Percentiles rank a stretch among this genome's conserved stretches.
These are phyloP conservation scores for Warburgia ugandensis DNA, from an alignment of 164 flowering plant species.

Conservation along the genomic window DNA sequence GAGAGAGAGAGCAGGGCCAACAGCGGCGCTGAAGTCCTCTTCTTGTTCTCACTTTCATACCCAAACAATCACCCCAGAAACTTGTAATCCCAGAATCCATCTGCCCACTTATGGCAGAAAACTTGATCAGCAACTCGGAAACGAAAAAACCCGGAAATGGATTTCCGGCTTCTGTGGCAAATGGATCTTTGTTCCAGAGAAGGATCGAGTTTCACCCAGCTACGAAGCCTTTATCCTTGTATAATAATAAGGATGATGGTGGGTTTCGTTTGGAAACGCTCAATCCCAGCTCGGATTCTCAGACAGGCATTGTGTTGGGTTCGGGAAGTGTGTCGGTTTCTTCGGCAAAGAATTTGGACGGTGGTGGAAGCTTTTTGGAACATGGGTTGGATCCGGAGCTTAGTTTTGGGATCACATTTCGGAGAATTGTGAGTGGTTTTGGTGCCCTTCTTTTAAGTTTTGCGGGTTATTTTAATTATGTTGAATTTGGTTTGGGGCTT, in stretches of 20 bases:
- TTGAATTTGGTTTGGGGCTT: neutral
- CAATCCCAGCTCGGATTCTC: constrained; percentile 35
- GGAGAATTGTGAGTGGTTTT: constrained; percentile 60
- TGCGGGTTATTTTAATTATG: neutral
- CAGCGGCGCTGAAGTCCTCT: no score
- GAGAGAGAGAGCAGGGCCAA: no score
- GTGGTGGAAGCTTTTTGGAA: constrained; percentile 24
- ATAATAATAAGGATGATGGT: constrained; percentile 13
- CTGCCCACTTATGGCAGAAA: constrained; percentile 13
- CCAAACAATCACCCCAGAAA: neutral
- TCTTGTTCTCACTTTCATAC: neutral
- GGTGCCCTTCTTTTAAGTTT: neutral
- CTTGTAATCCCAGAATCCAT: neutral
- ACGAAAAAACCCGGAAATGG: constrained; percentile 8
- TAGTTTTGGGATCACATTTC: constrained; percentile 43
- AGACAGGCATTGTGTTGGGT: constrained; percentile 1
- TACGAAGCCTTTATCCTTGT: constrained; percentile 33
- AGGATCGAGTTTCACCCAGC: constrained; percentile 57
- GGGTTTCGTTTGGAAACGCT: constrained; percentile 63
- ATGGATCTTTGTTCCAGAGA: constrained; percentile 22
- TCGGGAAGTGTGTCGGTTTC: neutral
- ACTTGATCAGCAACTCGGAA: constrained; percentile 7
- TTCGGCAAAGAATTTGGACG: constrained; percentile 29
- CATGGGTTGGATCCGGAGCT: constrained; percentile 66
- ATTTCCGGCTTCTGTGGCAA: constrained; percentile 1